Evolutionary conservation across 2,329 filamentous ascomycete species (phyloP), one percentile per base, ranked within the genome.

Genomic region (Parasarocladium wereldwijsianum): DNA sequence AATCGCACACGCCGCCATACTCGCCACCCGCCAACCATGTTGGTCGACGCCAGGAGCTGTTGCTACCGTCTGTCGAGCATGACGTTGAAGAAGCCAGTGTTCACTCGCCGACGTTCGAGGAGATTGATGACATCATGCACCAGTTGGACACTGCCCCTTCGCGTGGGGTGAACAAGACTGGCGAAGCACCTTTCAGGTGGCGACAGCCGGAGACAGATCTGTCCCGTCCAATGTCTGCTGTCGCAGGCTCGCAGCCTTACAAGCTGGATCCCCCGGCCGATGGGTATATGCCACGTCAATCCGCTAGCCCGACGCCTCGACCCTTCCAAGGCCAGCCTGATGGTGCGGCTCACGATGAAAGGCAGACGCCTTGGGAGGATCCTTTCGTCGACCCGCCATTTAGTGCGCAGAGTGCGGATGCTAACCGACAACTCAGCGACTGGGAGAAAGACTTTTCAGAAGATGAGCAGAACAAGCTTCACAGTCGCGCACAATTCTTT

Each of bases 41-140:
- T 46, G 3, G 45, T 50, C 8, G 49, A 53, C 28, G n/a, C n/a
- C n/a, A n/a, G n/a, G n/a, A n/a, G n/a, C n/a, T n/a, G 12, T 35
- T 33, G 17, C 15, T 31, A 25, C 33, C 28, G 11, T 36, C 34
- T 25, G 24, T 37, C 29, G 26, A 40, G 23, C 25, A 38, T 33
- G 24, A 37, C n/a, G 33, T 42, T 24, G 39, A 44, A 10, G 36
- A 38, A 17, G 31, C 34, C 11, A 29, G 41, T 4, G 44, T 46
- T 6, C 43, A 44, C 13, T 60, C 62, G 37, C 62, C 58, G 6
- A 70, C 76, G 0, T 82, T 82, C 42, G 77, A 87, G 40, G 85
- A 94, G 46, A 86, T 94, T 43, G 86, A 94, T 57, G 83, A 79
- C 25, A 75, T 94, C 31, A 93, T 96, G 84, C 72, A 77, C 39